Percentiles rank a stretch among this genome's conserved stretches.
These are phyloP conservation scores for Aspergillus hiratsukae DNA, from an alignment of 2,329 filamentous ascomycete species.

Conservation along the genomic window DNA sequence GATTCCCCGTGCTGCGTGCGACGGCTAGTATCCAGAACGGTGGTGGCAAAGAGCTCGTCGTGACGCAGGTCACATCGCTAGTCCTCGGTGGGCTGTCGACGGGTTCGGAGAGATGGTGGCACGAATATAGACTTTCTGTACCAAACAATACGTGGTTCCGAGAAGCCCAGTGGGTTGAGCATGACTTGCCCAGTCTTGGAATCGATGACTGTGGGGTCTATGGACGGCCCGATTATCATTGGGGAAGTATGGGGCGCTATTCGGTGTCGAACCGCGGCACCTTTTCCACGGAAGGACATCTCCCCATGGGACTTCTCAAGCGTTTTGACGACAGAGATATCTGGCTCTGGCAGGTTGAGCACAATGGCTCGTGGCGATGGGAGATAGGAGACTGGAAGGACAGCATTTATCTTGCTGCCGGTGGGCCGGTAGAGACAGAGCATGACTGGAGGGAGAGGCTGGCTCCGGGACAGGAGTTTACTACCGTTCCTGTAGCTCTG, in stretches of 20 bases:
- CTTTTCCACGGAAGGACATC: slow-evolving; percentile 26
- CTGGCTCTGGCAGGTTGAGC: slow-evolving; percentile 36
- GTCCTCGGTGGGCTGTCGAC: slow-evolving; percentile 18
- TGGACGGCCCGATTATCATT: slow-evolving; percentile 14
- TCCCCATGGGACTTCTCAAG: slow-evolving; percentile 29
- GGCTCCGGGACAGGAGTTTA: slow-evolving; percentile 20
- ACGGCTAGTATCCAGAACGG: slow-evolving; percentile 19
- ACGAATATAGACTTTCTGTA: slow-evolving; percentile 19
- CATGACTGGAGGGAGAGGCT: slow-evolving; percentile 27
- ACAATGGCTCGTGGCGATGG: slow-evolving; percentile 36
- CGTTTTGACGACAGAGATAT: slow-evolving; percentile 17
- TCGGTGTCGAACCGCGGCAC: slow-evolving; percentile 23
- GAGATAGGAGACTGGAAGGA: slow-evolving; percentile 35
- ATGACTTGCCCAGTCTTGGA: slow-evolving; percentile 23
- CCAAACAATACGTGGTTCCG: slow-evolving; percentile 32
- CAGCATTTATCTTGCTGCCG: slow-evolving; percentile 26
- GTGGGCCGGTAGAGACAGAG: slow-evolving; percentile 23
- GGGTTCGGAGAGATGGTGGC: slow-evolving; percentile 15
- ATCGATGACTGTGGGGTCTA: slow-evolving; percentile 24
- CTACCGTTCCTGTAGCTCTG: slow-evolving; percentile 21
- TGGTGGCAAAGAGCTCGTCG: slow-evolving; percentile 3
- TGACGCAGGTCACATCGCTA: slow-evolving; percentile 22
- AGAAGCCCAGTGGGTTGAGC: slow-evolving; percentile 30
- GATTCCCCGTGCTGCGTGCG: slow-evolving; percentile 15
- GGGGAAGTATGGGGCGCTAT: slow-evolving; percentile 17